Conservation (phyloP, 2,329 filamentous ascomycete genomes). For the Podosphaera fusca region DNA sequence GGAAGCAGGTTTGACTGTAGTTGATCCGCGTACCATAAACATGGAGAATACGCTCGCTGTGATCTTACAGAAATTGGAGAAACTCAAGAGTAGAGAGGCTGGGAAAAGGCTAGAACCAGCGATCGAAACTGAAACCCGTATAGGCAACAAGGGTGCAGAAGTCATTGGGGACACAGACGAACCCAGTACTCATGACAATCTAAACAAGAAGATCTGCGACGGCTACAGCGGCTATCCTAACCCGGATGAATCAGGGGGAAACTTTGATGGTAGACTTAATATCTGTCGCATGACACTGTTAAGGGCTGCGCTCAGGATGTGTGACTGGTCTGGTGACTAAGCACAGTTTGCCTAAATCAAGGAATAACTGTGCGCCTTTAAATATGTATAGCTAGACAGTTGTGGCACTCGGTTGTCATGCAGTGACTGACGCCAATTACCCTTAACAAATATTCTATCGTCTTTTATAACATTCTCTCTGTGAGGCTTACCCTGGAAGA, state of each 20-base stretch:
- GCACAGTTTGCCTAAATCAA: no score
- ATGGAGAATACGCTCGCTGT: neutral
- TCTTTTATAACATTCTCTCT: neutral
- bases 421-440: neutral
- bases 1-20: neutral
- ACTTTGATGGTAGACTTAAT: neutral
- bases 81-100: neutral
- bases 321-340: no score
- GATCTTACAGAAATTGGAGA: constrained; percentile 1
- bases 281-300: neutral
- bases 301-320: no score
- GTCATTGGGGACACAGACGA: neutral
- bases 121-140: neutral
- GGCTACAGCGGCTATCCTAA: neutral
- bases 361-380: no score
- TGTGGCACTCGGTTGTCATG: neutral
- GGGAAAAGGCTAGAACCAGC: neutral
- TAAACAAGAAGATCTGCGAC: neutral
- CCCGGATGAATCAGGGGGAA: neutral
- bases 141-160: neutral
- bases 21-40: neutral
- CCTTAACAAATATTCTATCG: neutral
- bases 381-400: neutral
- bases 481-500: neutral
- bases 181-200: neutral